Percentiles rank a stretch among this genome's conserved stretches.
phyloP scores from a whole-genome alignment of 1,139 yeast species.

The Debaryomyces coudertii region DNA sequence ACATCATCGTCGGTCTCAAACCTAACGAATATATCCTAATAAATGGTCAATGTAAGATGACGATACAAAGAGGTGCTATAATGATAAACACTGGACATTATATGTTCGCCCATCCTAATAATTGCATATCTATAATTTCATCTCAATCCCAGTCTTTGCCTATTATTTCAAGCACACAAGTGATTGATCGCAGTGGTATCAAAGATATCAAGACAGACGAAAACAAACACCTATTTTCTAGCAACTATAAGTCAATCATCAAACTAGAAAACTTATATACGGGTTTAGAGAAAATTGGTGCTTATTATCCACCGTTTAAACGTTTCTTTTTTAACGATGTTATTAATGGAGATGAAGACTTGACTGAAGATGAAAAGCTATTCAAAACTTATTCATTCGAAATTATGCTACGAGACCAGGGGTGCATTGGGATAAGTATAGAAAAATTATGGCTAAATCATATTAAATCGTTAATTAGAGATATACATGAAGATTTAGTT shows the following conservation, averaged over 20 bases:
- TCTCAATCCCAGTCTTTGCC: constrained; percentile 61
- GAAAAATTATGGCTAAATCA: constrained; percentile 25
- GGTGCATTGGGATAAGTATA: constrained; percentile 29
- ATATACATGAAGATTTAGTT: constrained; percentile 9
- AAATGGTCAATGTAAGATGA: constrained; percentile 60
- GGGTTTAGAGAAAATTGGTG: constrained; percentile 53
- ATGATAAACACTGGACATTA: constrained; percentile 57
- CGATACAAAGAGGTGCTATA: constrained; percentile 61
- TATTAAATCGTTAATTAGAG: constrained; percentile 13
- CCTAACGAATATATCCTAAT: constrained; percentile 53
- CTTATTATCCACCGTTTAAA: constrained; percentile 53
- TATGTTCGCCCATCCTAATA: constrained; percentile 34
- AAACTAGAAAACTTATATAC: constrained; percentile 37
- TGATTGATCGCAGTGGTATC: constrained; percentile 33
- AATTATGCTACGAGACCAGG: constrained; percentile 33
- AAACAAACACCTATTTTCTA: constrained; percentile 37
- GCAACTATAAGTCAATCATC: constrained; percentile 48
- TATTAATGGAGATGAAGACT: constrained; percentile 17
- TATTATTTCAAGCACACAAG: constrained; percentile 52
- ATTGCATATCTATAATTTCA: constrained; percentile 41
- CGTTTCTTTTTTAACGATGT: constrained; percentile 32
- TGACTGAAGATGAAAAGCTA: constrained; percentile 13
- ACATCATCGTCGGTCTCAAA: constrained; percentile 46
- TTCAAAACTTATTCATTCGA: constrained; percentile 38
- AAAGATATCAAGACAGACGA: constrained; percentile 25